These are phyloP conservation scores for Cardamine resedifolia DNA, from an alignment of 345 rosid species.

Conservation along the genomic window DNA sequence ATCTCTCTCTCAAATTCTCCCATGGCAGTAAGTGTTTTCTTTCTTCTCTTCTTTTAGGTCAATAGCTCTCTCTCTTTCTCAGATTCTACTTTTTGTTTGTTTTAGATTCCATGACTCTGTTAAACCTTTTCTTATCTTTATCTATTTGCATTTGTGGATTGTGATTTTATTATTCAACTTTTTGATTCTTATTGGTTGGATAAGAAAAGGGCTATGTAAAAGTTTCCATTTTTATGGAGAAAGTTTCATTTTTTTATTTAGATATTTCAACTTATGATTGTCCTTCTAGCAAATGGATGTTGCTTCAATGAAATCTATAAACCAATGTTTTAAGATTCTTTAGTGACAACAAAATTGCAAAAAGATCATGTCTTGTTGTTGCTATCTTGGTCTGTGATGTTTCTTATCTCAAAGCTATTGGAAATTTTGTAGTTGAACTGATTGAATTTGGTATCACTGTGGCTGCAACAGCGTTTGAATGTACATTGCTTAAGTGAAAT, in stretches of 20 bases:
- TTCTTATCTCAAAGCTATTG: background rate
- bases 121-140: background rate
- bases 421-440: too few relatives aligned
- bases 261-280: background rate
- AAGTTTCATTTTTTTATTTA: background rate
- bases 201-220: background rate
- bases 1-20: conserved; percentile 35
- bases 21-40: conserved; percentile 65
- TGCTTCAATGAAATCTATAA: background rate
- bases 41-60: background rate
- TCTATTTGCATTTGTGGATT: conserved; percentile 11
- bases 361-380: background rate
- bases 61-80: background rate
- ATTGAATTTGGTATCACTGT: too few relatives aligned
- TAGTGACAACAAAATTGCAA: background rate
- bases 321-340: background rate
- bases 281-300: background rate
- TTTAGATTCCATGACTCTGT: conserved; percentile 11
- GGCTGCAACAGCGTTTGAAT: too few relatives aligned
- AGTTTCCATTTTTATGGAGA: background rate
- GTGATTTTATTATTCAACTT: background rate
- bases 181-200: conserved; percentile 21
- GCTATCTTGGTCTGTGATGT: background rate
- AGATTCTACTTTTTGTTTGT: background rate
- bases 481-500: too few relatives aligned